phyloP scores from a whole-genome alignment of 805 yeast genomes.

The Kuraishia hungarica region DNA sequence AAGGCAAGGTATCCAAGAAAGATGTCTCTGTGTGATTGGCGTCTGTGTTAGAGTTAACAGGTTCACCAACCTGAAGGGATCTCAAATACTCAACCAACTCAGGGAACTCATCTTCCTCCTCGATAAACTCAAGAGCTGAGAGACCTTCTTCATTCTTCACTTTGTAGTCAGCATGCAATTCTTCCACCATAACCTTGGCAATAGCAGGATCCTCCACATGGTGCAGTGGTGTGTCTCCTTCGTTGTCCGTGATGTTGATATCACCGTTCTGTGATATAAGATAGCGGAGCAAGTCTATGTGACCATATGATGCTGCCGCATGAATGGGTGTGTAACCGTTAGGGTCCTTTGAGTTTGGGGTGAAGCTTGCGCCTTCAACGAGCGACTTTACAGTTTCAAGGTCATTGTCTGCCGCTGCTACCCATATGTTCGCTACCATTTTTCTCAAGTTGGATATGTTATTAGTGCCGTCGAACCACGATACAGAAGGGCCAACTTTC shows the following conservation, averaged over 20 bases:
- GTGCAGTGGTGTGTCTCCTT: constrained; percentile 94
- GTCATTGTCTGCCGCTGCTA: constrained; percentile 87
- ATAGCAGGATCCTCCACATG: constrained; percentile 67
- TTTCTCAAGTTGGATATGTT: too few species aligned
- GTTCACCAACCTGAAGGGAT: constrained; percentile 26
- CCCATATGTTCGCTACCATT: constrained; percentile 66
- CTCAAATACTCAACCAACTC: constrained; percentile 63
- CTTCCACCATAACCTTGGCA: constrained; percentile 62
- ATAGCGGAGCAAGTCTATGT: constrained; percentile 53
- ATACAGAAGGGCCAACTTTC: too few species aligned
- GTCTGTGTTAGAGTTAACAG: constrained; percentile 10
- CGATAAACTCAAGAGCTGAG: constrained; percentile 65
- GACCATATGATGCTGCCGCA: constrained; percentile 95
- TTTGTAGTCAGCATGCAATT: constrained; percentile 57
- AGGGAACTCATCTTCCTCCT: constrained; percentile 81
- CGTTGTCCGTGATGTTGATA: constrained; percentile 72
- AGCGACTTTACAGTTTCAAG: constrained; percentile 45
- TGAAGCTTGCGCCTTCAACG: constrained; percentile 39
- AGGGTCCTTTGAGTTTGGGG: constrained; percentile 74
- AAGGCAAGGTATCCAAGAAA: constrained; percentile 5
- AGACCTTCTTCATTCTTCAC: constrained; percentile 64
- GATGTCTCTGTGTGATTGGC: constrained; percentile 1
- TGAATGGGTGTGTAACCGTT: constrained; percentile 96
- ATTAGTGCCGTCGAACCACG: neutral
- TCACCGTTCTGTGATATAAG: constrained; percentile 62